Conservation (phyloP, 192 early-diverging fungal species). For the Coemansia biformis region DNA sequence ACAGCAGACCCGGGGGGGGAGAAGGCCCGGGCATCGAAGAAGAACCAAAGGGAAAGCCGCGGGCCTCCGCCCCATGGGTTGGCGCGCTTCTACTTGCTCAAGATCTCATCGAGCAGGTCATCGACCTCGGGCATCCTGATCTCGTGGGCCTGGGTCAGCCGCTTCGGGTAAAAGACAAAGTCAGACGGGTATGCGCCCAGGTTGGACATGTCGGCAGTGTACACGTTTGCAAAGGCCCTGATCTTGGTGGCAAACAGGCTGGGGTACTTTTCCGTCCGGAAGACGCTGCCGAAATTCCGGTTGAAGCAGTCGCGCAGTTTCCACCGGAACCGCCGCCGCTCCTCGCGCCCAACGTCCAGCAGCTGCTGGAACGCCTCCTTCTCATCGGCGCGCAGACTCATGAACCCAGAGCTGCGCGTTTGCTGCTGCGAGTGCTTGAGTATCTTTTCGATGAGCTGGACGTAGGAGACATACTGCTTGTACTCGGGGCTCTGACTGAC, state of each 20-base stretch:
- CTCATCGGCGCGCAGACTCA: slow-evolving; percentile 11
- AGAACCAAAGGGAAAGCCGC: too few relatives aligned
- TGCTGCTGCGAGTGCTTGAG: slow-evolving; percentile 56
- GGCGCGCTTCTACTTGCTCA: background rate
- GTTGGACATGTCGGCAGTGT: slow-evolving; percentile 55
- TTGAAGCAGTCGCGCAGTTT: slow-evolving; percentile 53
- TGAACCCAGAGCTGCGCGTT: slow-evolving; percentile 23
- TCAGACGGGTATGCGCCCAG: slow-evolving; percentile 53
- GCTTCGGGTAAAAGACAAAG: slow-evolving; percentile 59
- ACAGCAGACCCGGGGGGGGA: too few relatives aligned
- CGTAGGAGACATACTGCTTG: slow-evolving; percentile 50
- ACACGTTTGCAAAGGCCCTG: slow-evolving; percentile 45
- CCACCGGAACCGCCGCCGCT: slow-evolving; percentile 45
- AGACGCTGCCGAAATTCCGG: slow-evolving; percentile 57
- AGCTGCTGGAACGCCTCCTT: slow-evolving; percentile 36
- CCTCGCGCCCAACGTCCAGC: slow-evolving; percentile 48
- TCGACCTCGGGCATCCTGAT: slow-evolving; percentile 43
- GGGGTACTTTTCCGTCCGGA: slow-evolving; percentile 57
- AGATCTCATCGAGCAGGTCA: slow-evolving; percentile 37
- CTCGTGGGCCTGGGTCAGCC: slow-evolving; percentile 56
- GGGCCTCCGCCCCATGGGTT: too few relatives aligned
- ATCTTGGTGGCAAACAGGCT: slow-evolving; percentile 60
- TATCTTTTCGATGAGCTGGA: slow-evolving; percentile 53
- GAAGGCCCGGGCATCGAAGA: too few relatives aligned
- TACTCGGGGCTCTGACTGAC: slow-evolving; percentile 52